These are phyloP conservation scores for Coccinonectria pachysandricola DNA, from an alignment of 2,329 filamentous ascomycete species.

Conservation along the genomic window DNA sequence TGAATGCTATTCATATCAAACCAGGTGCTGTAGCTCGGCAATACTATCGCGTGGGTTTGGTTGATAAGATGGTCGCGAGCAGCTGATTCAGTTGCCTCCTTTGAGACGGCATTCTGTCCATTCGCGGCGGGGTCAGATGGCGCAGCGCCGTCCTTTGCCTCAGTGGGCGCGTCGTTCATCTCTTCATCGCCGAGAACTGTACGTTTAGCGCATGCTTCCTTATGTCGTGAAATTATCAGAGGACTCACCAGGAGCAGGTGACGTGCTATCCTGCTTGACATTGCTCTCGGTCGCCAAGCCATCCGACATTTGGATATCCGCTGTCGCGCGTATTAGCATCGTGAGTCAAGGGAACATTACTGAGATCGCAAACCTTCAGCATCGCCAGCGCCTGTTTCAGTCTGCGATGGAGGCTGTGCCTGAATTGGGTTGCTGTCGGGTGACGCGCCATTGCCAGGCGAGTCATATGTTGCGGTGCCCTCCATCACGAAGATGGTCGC, in stretches of 20 bases:
- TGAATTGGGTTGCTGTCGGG: slow-evolving; percentile 46
- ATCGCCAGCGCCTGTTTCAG: slow-evolving; percentile 30
- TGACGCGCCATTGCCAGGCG: slow-evolving; percentile 45
- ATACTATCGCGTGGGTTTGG: slow-evolving; percentile 90
- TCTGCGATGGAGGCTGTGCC: slow-evolving; percentile 43
- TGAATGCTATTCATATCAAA: slow-evolving; percentile 96
- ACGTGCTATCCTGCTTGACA: slow-evolving; percentile 52
- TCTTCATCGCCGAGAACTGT: slow-evolving; percentile 63
- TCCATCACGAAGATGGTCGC: slow-evolving; percentile 38
- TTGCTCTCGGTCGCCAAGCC: slow-evolving; percentile 33
- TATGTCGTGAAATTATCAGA: no score
- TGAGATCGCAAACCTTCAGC: slow-evolving; percentile 33
- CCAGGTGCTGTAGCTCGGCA: slow-evolving; percentile 97
- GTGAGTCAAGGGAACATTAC: neutral
- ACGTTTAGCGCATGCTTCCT: slow-evolving; percentile 46
- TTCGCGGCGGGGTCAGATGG: slow-evolving; percentile 39
- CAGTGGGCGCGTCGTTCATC: slow-evolving; percentile 58
- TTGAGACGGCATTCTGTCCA: slow-evolving; percentile 56
- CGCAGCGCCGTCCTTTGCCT: slow-evolving; percentile 38
- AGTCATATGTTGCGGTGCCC: slow-evolving; percentile 46
- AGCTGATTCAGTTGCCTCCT: slow-evolving; percentile 71
- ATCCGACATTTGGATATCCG: slow-evolving; percentile 57
- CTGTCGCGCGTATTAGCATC: slow-evolving; percentile 9
- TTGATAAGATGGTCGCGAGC: slow-evolving; percentile 86
- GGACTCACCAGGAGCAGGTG: slow-evolving; percentile 44